These are phyloP conservation scores for Yamadazyma diospyri DNA, from an alignment of 1,139 yeast genomes.

Conservation along the genomic window DNA sequence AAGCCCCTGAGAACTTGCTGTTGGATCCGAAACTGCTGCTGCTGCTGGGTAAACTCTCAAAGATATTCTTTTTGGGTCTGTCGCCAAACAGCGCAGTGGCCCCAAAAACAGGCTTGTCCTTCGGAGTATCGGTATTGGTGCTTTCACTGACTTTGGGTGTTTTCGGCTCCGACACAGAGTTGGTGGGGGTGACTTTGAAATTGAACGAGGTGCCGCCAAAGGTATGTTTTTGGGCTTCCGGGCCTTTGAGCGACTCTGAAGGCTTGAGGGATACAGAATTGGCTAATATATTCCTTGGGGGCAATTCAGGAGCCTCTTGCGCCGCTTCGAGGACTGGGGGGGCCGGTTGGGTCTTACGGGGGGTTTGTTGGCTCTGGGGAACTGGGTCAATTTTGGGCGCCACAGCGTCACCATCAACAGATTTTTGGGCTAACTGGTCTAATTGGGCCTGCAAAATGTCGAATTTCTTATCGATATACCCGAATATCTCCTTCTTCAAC, in stretches of 20 bases:
- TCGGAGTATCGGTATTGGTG: conserved; percentile 1
- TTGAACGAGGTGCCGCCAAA: conserved; percentile 33
- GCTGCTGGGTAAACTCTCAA: conserved; percentile 27
- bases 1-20: conserved; percentile 57
- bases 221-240: conserved; percentile 15
- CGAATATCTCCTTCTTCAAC: conserved; percentile 1
- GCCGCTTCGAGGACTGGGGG: not conserved
- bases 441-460: conserved; percentile 1
- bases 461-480: not conserved
- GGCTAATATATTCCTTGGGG: conserved; percentile 6
- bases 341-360: not conserved
- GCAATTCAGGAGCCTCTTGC: conserved; percentile 5
- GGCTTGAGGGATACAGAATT: conserved; percentile 4
- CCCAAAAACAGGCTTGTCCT: conserved; percentile 35
- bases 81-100: conserved; percentile 47
- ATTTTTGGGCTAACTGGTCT: not conserved
- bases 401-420: not conserved
- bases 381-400: not conserved
- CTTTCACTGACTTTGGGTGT: conserved; percentile 12
- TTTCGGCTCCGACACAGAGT: conserved; percentile 11
- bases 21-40: conserved; percentile 50
- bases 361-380: too few relatives aligned
- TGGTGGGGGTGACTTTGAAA: conserved; percentile 21
- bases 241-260: not conserved
- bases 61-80: conserved; percentile 32